Evolutionary conservation across 192 early-diverging fungal species (phyloP), one percentile per base, ranked within the genome.

Genomic region (Coemansia sp.): DNA sequence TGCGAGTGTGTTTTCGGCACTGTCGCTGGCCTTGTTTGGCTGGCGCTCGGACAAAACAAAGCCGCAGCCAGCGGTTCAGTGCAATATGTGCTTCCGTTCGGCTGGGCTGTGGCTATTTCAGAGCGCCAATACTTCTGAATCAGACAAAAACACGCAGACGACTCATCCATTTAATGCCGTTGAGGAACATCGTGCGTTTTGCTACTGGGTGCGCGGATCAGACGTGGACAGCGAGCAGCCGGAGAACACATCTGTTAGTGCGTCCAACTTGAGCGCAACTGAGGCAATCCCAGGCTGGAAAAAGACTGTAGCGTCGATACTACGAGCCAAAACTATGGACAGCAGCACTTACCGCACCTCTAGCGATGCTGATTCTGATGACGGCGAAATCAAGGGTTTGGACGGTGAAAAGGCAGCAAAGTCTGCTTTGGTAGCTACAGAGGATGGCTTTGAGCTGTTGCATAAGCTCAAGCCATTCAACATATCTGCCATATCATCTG

Each of bases 401-500:
- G 41, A 12, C 14, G 25, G 25, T 3, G n/a, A 19, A 6, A 17
- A 22, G 6, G 49, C 14, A 21, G 39, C 48, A 59, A 21, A 11
- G 49, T 4, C 45, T 21, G 51, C n/a, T 10, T 37, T 37, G 21
- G 39, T 21, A 3, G 3, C 56, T 27, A n/a, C 41, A 16, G 62
- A 52, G 3, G 61, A 47, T 19, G 47, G 26, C 3, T 47, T 52
- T 8, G 23, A 58, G 5, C n/a, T 53, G 5, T 35, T 75, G 26
- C 64, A 72, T 49, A 43, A 62, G 27, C 64, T 81, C 43, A 75
- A 69, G 49, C 67, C 78, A 50, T 81, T 81, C 27, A 81, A 81
- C 48, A 69, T 72, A 23, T 81, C 78, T 11, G 78, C 78, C 3
- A 81, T 81, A 60, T 75, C 78, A 3, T 75, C 78, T 1, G 78